Evolutionary conservation across 345 rosid species (phyloP), one percentile per base, ranked within the genome.

Genomic region (Laguncularia racemosa): DNA sequence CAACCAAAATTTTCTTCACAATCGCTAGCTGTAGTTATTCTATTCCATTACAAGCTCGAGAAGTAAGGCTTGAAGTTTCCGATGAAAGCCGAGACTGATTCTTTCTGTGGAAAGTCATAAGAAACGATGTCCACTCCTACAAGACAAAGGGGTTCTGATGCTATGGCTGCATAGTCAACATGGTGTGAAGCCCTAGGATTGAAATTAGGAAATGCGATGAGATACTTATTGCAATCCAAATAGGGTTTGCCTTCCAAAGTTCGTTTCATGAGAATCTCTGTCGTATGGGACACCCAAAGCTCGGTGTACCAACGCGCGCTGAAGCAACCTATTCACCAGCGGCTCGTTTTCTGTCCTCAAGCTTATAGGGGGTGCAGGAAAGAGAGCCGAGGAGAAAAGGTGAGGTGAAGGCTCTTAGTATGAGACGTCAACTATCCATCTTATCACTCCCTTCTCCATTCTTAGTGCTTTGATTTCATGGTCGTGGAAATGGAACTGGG

Each of bases 141-240:
- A 50, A 82, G 80, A 67, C 88, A 82, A 18, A 82, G 68, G 51
- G 92, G 88, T 57, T 85, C 92, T 56, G 88, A 80, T 72, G 84
- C 88, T 57, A 82, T 78, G 44, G 77, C 82, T 69, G 82, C 86
- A 61, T 67, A 85, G 66, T 85, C 83, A 52, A 88, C 88, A 20
- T 82, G 9, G 40, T 33, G 9, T 9, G 40, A 33, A 33, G 40
- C 40, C 4, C 7, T 33, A 33, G 7, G 7, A 33, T 33, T 33
- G 40, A 33, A 33, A 33, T 3, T 33, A 33, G 40, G 40, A 33
- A 2, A 33, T 33, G 40, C 40, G 7, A 33, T 3, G 5, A 33
- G 40, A 33, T 33, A 7, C 11, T 4, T 33, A 33, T 33, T 33
- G 40, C 40, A 33, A 10, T 33, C 40, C 79, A 80, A 59, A 68